These are phyloP conservation scores for Agastache rugosa DNA, from an alignment of 257 asterid species.

Conservation along the genomic window DNA sequence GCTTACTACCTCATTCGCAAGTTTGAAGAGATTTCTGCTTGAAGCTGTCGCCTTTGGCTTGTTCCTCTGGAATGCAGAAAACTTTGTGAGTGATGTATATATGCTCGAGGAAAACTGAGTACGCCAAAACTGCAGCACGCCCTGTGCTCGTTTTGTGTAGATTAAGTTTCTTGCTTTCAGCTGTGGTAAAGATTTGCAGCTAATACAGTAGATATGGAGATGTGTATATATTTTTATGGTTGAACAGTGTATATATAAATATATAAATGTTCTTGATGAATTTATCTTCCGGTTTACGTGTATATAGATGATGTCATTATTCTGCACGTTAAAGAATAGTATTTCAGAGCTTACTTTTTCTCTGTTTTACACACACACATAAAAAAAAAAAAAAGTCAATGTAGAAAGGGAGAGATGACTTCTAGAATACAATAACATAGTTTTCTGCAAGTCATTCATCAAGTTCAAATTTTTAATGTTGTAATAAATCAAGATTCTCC, in stretches of 20 bases:
- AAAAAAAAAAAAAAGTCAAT: neutral
- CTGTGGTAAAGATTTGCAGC: constrained; percentile 12
- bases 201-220: neutral
- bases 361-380: neutral
- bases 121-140: neutral
- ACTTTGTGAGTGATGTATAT: constrained; percentile 52
- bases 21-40: constrained; percentile 76
- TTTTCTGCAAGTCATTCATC: constrained; percentile 30
- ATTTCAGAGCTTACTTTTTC: neutral
- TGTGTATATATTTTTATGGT: constrained; percentile 31
- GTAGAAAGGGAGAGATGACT: neutral
- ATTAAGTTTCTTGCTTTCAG: constrained; percentile 29
- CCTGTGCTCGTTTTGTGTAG: constrained; percentile 14
- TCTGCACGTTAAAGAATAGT: neutral
- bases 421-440: neutral
- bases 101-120: constrained; percentile 63
- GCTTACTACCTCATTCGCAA: constrained; percentile 71
- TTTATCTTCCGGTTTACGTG: neutral
- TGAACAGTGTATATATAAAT: constrained; percentile 16
- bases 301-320: constrained; percentile 2
- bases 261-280: constrained; percentile 9
- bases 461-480: constrained; percentile 12
- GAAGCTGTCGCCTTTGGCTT: constrained; percentile 93
- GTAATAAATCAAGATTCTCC: constrained; percentile 28
- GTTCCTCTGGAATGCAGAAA: constrained; percentile 81